These are phyloP conservation scores for Corinectria fuckeliana DNA, from an alignment of 2,329 filamentous ascomycete genomes.

Conservation along the genomic window DNA sequence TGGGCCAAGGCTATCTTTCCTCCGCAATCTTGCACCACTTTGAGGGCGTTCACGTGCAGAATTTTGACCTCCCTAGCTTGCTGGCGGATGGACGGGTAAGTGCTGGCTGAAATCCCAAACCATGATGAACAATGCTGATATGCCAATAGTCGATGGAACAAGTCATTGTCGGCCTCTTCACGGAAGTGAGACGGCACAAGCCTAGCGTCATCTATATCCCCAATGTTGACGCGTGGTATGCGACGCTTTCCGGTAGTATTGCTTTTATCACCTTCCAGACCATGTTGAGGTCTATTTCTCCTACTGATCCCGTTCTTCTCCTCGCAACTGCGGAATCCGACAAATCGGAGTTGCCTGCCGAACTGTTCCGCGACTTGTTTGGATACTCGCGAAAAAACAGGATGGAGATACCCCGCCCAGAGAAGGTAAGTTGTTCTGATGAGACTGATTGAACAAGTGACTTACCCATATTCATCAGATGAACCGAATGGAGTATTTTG, in stretches of 20 bases:
- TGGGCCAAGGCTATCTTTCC: slow-evolving; percentile 92
- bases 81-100: slow-evolving; percentile 80
- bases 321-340: slow-evolving; percentile 82
- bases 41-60: slow-evolving; percentile 92
- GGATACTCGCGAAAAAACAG: slow-evolving; percentile 83
- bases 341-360: slow-evolving; percentile 64
- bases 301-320: slow-evolving; percentile 87
- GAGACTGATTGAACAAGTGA: not conserved
- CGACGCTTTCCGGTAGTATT: slow-evolving; percentile 64
- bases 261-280: slow-evolving; percentile 83
- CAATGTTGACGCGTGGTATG: slow-evolving; percentile 86
- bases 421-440: slow-evolving; percentile 55
- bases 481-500: slow-evolving; percentile 81
- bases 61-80: slow-evolving; percentile 88
- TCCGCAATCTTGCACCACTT: slow-evolving; percentile 88
- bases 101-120: slow-evolving; percentile 17
- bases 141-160: slow-evolving; percentile 74
- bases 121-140: slow-evolving; percentile 29
- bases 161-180: slow-evolving; percentile 87
- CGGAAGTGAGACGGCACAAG: slow-evolving; percentile 91
- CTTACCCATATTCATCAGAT: slow-evolving; percentile 43
- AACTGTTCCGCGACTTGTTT: slow-evolving; percentile 80
- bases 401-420: slow-evolving; percentile 72
- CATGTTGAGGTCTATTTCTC: slow-evolving; percentile 81
- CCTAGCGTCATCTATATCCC: slow-evolving; percentile 96